Percentiles rank a stretch among this genome's conserved stretches.
Evolutionary conservation across 192 early-diverging fungal genomes (phyloP).

Genomic region (Backusella circina): DNA sequence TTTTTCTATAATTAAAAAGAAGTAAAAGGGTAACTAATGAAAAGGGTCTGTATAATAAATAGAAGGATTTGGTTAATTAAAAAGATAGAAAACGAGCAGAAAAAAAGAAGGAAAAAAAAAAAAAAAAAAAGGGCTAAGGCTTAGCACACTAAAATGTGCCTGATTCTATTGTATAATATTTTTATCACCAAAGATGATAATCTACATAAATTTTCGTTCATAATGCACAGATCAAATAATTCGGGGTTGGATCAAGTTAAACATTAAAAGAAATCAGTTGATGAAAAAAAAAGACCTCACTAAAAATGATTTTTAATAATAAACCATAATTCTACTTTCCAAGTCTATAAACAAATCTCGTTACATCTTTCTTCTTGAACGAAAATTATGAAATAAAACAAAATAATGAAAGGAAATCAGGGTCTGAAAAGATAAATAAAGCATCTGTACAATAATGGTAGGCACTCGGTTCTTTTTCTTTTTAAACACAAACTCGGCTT

Average conservation of each 20-base stretch:
- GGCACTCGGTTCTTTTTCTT: no score
- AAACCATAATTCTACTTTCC: neutral
- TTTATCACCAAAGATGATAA: neutral
- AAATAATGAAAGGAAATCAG: no score
- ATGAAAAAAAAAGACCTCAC: no score
- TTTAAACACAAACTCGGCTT: neutral
- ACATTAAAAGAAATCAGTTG: no score
- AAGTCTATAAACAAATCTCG: neutral
- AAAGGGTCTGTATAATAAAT: neutral
- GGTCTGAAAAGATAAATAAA: no score
- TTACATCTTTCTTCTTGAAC: no score
- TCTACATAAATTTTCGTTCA: no score
- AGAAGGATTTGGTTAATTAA: neutral
- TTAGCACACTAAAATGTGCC: neutral
- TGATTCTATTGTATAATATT: neutral
- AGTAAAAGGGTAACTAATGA: neutral
- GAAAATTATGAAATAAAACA: no score
- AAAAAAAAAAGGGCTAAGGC: neutral
- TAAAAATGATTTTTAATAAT: neutral
- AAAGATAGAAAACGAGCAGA: neutral
- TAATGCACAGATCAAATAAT: neutral
- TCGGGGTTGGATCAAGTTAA: neutral
- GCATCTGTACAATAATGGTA: no score
- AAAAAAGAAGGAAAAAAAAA: no score
- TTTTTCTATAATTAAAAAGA: neutral